Conservation (phyloP, 1,284 basidiomycete genomes). For the Ceratobasidium papillatum region DNA sequence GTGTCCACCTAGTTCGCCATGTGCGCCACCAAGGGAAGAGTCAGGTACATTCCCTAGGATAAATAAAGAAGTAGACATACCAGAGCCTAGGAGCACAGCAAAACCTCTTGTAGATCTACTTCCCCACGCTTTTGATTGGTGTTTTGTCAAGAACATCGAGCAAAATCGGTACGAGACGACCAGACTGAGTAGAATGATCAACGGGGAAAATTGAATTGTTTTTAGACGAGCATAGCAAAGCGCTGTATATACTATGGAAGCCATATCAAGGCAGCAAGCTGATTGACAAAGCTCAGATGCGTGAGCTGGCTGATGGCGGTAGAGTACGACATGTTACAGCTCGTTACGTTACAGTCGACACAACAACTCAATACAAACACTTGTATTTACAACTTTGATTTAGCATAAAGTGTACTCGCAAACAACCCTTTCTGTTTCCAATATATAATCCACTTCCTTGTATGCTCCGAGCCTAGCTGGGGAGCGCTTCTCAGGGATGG, state of each 20-base stretch:
- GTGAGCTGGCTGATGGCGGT: conserved; percentile 1
- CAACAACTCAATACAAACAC: too few relatives aligned
- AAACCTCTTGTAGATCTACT: conserved; percentile 52
- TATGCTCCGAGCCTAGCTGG: background rate
- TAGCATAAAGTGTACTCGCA: background rate
- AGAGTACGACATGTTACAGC: background rate
- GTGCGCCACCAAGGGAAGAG: too few relatives aligned
- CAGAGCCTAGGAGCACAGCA: conserved; percentile 69
- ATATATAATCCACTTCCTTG: background rate
- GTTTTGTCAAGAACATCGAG: background rate
- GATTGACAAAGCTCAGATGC: background rate
- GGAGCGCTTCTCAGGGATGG: background rate
- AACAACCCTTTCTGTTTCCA: background rate
- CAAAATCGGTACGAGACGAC: conserved; percentile 23
- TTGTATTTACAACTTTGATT: background rate
- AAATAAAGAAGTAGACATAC: conserved; percentile 50
- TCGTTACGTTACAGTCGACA: conserved; percentile 7
- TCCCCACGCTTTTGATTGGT: conserved; percentile 14
- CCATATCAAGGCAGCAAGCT: background rate
- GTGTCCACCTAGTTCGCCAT: conserved; percentile 78
- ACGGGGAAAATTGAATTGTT: background rate
- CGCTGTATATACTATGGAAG: background rate
- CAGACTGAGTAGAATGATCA: conserved; percentile 1
- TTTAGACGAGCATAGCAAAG: conserved; percentile 2
- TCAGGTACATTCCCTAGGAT: conserved; percentile 17